Percentiles rank a stretch among this genome's conserved stretches.
Conservation (phyloP, 495 filamentous ascomycete genomes). For the Hypoxylon fragiforme region DNA sequence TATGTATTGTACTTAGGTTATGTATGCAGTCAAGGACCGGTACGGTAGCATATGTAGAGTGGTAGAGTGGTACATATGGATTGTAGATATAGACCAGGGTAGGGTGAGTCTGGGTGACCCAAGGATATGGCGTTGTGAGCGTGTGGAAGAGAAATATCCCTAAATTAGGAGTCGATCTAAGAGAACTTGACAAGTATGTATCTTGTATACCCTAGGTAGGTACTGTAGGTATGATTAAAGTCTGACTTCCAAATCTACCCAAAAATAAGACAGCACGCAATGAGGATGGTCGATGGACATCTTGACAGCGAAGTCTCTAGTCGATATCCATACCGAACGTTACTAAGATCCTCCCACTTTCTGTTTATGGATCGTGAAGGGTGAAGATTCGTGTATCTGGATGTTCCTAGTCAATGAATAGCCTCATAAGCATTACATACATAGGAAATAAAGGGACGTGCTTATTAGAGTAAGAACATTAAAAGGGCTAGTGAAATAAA, state of each 20-base stretch:
- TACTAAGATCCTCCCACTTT: no score
- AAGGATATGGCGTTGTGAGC: constrained; percentile 28
- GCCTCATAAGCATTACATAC: neutral
- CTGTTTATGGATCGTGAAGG: neutral
- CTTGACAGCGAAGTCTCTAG: no score
- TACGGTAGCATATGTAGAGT: constrained; percentile 27
- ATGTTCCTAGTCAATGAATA: neutral
- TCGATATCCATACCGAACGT: no score
- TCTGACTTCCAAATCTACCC: no score
- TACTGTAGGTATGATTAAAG: constrained; percentile 23
- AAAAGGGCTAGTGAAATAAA: neutral
- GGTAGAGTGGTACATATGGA: no score
- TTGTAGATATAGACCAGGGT: constrained; percentile 26
- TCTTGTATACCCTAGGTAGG: no score
- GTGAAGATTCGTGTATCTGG: neutral
- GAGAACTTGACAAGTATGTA: constrained; percentile 5
- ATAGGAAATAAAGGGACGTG: no score
- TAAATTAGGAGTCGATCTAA: constrained; percentile 23
- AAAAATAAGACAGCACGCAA: no score
- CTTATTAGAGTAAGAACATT: no score
- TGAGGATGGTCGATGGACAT: constrained; percentile 12
- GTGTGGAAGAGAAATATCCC: constrained; percentile 29
- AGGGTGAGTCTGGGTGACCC: constrained; percentile 27
- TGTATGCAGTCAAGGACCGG: constrained; percentile 13
- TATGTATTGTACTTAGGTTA: no score